Evolutionary conservation across 139 green algal genomes (phyloP), one percentile per base, ranked within the genome.

Genomic region (Dunaliella primolecta): DNA sequence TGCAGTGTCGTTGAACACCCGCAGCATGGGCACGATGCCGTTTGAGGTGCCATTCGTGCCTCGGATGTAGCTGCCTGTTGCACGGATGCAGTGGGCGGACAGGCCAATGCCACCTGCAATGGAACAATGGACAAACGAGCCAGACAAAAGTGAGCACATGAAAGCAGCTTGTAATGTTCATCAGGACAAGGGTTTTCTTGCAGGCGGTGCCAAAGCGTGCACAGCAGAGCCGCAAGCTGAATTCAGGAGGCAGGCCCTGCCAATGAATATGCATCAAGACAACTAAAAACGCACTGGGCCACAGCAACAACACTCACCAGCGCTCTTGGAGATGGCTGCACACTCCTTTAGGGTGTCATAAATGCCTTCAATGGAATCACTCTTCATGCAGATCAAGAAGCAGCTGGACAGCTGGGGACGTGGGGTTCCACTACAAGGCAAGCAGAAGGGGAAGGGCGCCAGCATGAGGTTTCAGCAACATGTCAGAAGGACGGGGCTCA

Each of bases 331-430:
- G 86, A 99, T 99, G 85, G 91, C 91, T 21, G 97, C 97, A 87
- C 97, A 99, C 90, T 99, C 95, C 91, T 99, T 99, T n/a, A 99
- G 93, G 1, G 97, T 99, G 93, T 99, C 97, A 85, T 99, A 99
- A 90, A 99, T 99, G 89, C 97, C 95, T 80, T 99, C 97, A 81
- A 99, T 99, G 77, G 87, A 95, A 90, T 91, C 88, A n/a, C 87
- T 82, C 77, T 83, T 86, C 71, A 79, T 35, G 79, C 57, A 84
- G 27, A 76, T 83, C 32, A 99, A 93, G 93, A 99, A 99, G 94
- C 97, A 99, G 74, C 86, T 95, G 78, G 89, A 96, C 7, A 99
- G 94, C 94, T 99, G 97, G 2, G 94, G 95, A 3, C 94, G 89
- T 0, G 95, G 96, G 0, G 97, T 99, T 79, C 97, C 97, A 29